Base-by-base conservation (phyloP, 192 early-diverging fungal genomes). In the Backusella luteola region DNA sequence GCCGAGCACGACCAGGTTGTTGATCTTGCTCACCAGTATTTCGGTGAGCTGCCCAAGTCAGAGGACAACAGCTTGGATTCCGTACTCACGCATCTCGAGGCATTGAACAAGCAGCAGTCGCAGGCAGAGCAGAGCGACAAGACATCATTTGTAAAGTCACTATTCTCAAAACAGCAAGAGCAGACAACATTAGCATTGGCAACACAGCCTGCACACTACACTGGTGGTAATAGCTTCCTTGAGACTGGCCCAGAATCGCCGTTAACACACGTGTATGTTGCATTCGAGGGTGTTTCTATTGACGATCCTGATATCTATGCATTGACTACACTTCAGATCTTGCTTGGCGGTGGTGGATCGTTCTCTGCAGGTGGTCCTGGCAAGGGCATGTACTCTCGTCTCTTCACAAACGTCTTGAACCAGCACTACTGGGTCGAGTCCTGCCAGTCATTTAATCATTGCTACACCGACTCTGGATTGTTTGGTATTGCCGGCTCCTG, bases 331-430 rank as follows among this genome's bases (percentile, higher is more conserved):
- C 84, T 99, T 42, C 93, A 96, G 71, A 89, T 93, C 71, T 85
- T 99, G 38, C 88, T 99, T 80, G 98, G 98, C 32, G 98, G 98
- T 38, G 98, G 98, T 49, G 95, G 96, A 6, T 95, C 94, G 1
- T 99, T 99, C 80, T 95, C 93, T 14, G 98, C 98, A 0, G 98
- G 98, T 73, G 98, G 98, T 8, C 98, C 98, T 1, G 96, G 97
- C 4, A 98, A 99, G 85, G 98, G 98, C 69, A 98, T 99, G 96
- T 97, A 99, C 88, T 97, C 96, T 53, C 90, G 96, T 4, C 87
- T 99, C 36, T 99, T 97, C 81, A 97, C 94, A 14, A 92, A 95
- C 46, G 96, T 99, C 3, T 86, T 99, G 38, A 98, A 98, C 81
- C 94, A 95, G 76, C 91, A 95, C 81, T 89, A 91, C 71, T 99